A percentile compares a stretch with the other conserved stretches of the same genome.
Conservation (phyloP, 352 stramenopile genomes). For the Phytopythium vexans region DNA sequence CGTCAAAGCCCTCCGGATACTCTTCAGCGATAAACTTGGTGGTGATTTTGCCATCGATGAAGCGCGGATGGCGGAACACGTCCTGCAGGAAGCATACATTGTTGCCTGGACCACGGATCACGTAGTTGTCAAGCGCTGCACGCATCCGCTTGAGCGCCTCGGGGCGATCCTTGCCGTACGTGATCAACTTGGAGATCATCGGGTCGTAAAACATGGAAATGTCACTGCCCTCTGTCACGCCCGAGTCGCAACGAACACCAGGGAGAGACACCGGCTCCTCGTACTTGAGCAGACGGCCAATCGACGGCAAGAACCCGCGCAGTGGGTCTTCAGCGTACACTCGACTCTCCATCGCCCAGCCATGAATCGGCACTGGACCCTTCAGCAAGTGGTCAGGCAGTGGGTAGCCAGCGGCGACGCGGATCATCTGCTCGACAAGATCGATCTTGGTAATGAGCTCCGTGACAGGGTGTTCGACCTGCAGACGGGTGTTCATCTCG, state of each 20-base stretch:
- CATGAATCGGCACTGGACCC: conserved; percentile 52
- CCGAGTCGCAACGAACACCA: conserved; percentile 90
- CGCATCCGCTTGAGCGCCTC: conserved; percentile 87
- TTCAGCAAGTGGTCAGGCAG: conserved; percentile 84
- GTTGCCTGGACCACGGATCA: conserved; percentile 93
- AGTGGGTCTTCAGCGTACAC: conserved; percentile 98
- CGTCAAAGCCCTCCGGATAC: conserved; percentile 94
- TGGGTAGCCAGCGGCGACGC: conserved; percentile 88
- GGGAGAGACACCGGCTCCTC: conserved; percentile 76
- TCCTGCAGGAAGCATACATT: conserved; percentile 95
- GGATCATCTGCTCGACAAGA: conserved; percentile 96
- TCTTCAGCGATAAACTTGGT: conserved; percentile 97
- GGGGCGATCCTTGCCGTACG: conserved; percentile 67
- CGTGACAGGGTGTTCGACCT: conserved; percentile 96
- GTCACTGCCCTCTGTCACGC: conserved; percentile 89
- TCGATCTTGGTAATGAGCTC: conserved; percentile 93
- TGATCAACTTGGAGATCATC: conserved; percentile 96
- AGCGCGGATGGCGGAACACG: conserved; percentile 89
- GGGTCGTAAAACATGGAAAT: conserved; percentile 96
- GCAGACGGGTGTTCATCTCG: conserved; percentile 97
- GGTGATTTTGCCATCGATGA: conserved; percentile 92
- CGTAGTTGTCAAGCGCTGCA: conserved; percentile 91
- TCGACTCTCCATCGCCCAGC: conserved; percentile 90
- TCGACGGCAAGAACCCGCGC: conserved; percentile 93
- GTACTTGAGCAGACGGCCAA: conserved; percentile 93